Conservation (phyloP, 768 basidiomycete genomes). For the Mycena belliarum region DNA sequence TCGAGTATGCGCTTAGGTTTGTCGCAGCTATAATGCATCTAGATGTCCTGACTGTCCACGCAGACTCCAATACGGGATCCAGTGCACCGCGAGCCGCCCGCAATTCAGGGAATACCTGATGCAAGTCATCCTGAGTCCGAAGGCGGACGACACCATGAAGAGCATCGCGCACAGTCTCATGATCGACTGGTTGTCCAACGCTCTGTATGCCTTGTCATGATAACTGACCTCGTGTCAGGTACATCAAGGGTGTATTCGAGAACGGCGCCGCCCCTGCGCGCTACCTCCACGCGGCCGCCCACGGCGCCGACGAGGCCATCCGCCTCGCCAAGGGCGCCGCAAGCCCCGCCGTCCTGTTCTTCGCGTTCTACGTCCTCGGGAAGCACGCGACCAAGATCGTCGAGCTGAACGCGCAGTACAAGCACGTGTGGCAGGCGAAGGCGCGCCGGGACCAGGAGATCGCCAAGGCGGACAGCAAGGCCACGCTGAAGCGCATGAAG, state of each 20-base stretch:
- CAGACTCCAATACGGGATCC: conserved; percentile 19
- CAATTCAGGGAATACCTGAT: conserved; percentile 16
- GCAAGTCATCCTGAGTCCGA: conserved; percentile 13
- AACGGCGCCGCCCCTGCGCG: not conserved
- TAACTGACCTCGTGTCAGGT: not conserved
- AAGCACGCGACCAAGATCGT: not conserved
- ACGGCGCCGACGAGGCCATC: conserved; percentile 1
- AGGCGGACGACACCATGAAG: conserved; percentile 4
- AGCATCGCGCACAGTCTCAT: conserved; percentile 20
- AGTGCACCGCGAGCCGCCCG: conserved; percentile 13
- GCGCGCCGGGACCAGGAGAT: not conserved
- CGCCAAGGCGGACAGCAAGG: not conserved
- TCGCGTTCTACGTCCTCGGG: not conserved
- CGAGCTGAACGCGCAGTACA: not conserved
- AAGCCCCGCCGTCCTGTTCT: not conserved
- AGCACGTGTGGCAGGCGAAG: not conserved
- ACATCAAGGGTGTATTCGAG: not conserved
- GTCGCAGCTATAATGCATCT: not conserved
- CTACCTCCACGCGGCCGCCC: conserved; percentile 22
- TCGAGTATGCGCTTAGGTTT: conserved; percentile 22
- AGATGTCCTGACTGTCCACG: not conserved
- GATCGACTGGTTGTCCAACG: conserved; percentile 14
- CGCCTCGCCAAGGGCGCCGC: not conserved
- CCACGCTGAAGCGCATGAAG: conserved; percentile 12
- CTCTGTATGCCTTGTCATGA: not conserved